Base-by-base conservation (phyloP, 208 protist species). In the Wallacemonas sp. region DNA sequence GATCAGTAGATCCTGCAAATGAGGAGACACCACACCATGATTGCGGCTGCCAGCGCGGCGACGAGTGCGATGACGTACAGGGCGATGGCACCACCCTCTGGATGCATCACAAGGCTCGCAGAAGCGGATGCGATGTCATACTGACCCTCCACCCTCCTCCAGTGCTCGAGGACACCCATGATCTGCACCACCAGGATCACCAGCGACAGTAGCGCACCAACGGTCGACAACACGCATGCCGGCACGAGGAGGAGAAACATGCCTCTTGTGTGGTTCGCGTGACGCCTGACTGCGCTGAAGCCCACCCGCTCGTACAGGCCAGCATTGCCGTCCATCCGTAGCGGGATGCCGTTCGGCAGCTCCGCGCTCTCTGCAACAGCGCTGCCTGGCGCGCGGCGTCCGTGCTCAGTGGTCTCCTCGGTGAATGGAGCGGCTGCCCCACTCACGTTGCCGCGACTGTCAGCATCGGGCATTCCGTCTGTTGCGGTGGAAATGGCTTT, bases 301-400 rank as follows among this genome's bases (percentile, higher is more conserved):
- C 30, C 12, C n/a, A 43, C 52, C 52, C 9, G 26, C 52, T 41
- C 6, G 8, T 39, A 24, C 52, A 58, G 29, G n/a, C 12, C 17
- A 4, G 52, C 5, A 30, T 16, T 39, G 52, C 52, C 52, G n/a
- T 58, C 52, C 12, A 58, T 19, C 9, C 52, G 52, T 14, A 58
- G 52, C 30, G 52, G 52, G 9, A 58, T 58, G 19, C 52, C 52
- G 4, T 8, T 58, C 14, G 52, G 32, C 4, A 5, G 6, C 29
- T 5, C 19, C 14, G 30, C 47, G 8, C 30, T 6, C 26, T 26
- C 23, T 23, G 44, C 44, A 49, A 17, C 44, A 23, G 44, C 17
- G 44, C 44, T 49, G 44, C 9, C 44, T 41, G 6, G 9, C 14
- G 36, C 14, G 36, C 36, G 36, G 36, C 36, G 6, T 17, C 36